A percentile compares a stretch with the other conserved stretches of the same genome.
phyloP scores from a whole-genome alignment of 2,329 filamentous ascomycete genomes.

The Lithohypha guttulata region DNA sequence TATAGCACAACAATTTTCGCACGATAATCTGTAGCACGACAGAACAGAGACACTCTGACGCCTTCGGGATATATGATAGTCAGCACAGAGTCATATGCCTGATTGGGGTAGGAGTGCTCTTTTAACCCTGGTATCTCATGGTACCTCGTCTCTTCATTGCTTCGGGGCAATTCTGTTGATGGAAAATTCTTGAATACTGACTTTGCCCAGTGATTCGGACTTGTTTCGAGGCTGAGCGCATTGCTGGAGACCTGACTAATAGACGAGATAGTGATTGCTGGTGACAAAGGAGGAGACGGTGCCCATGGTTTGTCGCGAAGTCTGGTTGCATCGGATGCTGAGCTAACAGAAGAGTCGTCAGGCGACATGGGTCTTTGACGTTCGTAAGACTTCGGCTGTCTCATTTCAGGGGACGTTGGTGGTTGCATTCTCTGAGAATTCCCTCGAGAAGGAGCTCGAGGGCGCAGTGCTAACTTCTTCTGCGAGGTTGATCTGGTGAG shows the following conservation, averaged over 20 bases:
- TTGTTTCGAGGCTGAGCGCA: constrained; percentile 12
- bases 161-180: constrained; percentile 13
- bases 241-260: constrained; percentile 18
- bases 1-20: constrained; percentile 44
- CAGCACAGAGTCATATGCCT: constrained; percentile 5
- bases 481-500: not conserved
- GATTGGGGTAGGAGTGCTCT: constrained; percentile 4
- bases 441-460: not conserved
- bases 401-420: constrained; percentile 2
- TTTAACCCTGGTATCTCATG: constrained; percentile 6
- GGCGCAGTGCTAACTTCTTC: not conserved
- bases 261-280: constrained; percentile 19
- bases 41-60: constrained; percentile 33
- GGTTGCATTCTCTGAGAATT: constrained; percentile 1
- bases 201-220: constrained; percentile 32
- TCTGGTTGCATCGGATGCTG: constrained; percentile 12
- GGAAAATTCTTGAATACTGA: constrained; percentile 27
- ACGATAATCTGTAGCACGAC: constrained; percentile 40
- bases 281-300: constrained; percentile 13
- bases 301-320: constrained; percentile 16
- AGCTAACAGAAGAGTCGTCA: constrained; percentile 16
- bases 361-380: constrained; percentile 16
- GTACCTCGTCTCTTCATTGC: constrained; percentile 8
- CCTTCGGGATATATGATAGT: constrained; percentile 12
- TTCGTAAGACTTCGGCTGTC: constrained; percentile 6